These are phyloP conservation scores for Phytophthora podocarpi DNA, from an alignment of 352 stramenopile genomes.

Conservation along the genomic window DNA sequence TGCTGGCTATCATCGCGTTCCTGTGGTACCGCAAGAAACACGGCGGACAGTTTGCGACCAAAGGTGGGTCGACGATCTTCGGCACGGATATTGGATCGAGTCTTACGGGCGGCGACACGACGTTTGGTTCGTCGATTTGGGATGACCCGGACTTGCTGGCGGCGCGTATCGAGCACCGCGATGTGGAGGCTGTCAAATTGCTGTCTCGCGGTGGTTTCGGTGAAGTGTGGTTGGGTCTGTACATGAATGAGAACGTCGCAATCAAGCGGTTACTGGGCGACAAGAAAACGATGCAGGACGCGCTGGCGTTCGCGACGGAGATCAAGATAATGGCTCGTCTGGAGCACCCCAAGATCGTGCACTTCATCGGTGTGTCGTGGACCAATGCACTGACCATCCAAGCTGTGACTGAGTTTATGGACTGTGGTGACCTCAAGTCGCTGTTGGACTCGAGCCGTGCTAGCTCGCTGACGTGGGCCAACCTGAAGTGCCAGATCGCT, in stretches of 20 bases:
- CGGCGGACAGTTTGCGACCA: conserved; percentile 32
- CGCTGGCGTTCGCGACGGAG: conserved; percentile 61
- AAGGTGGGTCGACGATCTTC: conserved; percentile 34
- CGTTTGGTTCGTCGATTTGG: conserved; percentile 64
- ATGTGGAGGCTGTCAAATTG: conserved; percentile 60
- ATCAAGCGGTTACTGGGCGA: conserved; percentile 64
- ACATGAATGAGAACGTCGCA: conserved; percentile 71
- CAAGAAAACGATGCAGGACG: conserved; percentile 62
- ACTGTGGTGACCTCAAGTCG: conserved; percentile 64
- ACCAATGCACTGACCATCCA: conserved; percentile 64
- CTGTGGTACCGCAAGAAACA: conserved; percentile 50
- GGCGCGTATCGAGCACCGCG: conserved; percentile 57
- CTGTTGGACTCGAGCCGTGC: conserved; percentile 47
- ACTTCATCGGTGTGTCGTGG: conserved; percentile 75
- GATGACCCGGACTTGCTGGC: conserved; percentile 66
- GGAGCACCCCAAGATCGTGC: conserved; percentile 71
- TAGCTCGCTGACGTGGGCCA: conserved; percentile 54
- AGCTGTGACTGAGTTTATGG: conserved; percentile 72
- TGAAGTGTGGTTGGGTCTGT: conserved; percentile 71
- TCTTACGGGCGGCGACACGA: conserved; percentile 43
- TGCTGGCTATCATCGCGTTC: conserved; percentile 50
- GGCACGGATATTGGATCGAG: conserved; percentile 41
- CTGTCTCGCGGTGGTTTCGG: conserved; percentile 70
- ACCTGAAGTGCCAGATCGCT: conserved; percentile 72
- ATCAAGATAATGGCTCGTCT: conserved; percentile 64